phyloP scores from a whole-genome alignment of 2,329 filamentous ascomycete species.

The Tolypocladium paradoxum region DNA sequence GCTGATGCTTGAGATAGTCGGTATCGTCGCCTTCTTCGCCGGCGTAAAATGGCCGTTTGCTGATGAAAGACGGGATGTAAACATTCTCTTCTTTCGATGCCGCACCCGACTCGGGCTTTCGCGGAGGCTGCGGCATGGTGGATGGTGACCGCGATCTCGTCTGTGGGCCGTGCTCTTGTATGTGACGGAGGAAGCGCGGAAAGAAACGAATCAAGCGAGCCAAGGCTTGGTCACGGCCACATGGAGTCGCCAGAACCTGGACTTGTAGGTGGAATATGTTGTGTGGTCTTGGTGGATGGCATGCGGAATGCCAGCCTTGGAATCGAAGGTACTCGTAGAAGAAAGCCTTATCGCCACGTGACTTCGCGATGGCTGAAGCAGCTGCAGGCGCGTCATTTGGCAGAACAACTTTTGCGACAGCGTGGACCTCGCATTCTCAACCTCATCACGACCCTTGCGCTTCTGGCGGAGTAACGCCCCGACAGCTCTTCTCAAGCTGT shows the following conservation, averaged over 20 bases:
- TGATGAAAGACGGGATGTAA: conserved; percentile 97
- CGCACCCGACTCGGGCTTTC: conserved; percentile 23
- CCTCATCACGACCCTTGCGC: not conserved
- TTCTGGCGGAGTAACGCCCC: not conserved
- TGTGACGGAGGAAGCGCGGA: not conserved
- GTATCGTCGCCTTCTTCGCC: conserved; percentile 63
- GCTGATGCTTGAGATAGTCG: conserved; percentile 96
- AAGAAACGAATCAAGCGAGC: not conserved
- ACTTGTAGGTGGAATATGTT: not conserved
- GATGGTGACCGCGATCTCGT: not conserved
- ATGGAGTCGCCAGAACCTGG: not conserved
- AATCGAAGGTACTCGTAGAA: not conserved
- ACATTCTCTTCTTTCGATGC: conserved; percentile 83
- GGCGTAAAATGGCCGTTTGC: conserved; percentile 94
- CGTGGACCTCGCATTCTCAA: not conserved
- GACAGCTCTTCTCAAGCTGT: not conserved
- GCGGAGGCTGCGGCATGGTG: conserved; percentile 10
- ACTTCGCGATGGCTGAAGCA: conserved; percentile 9
- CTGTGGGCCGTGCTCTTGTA: not conserved
- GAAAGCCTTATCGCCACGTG: conserved; percentile 16
- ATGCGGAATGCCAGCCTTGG: not conserved
- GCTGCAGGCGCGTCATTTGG: not conserved
- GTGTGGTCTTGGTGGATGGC: not conserved
- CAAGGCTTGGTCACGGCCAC: not conserved
- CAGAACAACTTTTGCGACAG: not conserved